Evolutionary conservation across 495 filamentous ascomycete species (phyloP).

Genomic region (Filosporella fistucella): DNA sequence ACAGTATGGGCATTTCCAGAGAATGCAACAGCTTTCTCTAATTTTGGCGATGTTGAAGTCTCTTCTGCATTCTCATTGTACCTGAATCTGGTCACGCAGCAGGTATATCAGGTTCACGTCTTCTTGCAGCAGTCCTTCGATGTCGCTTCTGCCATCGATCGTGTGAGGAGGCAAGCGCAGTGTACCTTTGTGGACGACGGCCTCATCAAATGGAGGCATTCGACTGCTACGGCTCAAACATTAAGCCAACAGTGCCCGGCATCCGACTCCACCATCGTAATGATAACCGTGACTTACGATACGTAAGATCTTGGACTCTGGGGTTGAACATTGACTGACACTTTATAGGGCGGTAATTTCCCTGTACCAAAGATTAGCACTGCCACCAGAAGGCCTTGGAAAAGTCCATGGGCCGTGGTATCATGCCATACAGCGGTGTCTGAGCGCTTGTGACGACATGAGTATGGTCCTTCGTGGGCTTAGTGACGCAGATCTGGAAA

Average conservation of each 20-base stretch:
- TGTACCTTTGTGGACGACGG: no score
- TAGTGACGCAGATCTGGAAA: neutral
- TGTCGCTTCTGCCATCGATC: no score
- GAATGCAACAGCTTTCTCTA: neutral
- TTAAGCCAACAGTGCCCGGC: no score
- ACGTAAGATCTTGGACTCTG: no score
- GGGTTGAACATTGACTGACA: neutral
- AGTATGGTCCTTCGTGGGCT: neutral
- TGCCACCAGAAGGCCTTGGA: neutral
- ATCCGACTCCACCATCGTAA: no score
- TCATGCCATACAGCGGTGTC: neutral
- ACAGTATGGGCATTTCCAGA: neutral
- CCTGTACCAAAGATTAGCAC: neutral
- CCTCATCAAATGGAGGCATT: no score
- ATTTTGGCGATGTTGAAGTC: neutral
- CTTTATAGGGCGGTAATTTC: neutral
- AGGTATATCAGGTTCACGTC: neutral
- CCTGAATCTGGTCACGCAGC: neutral
- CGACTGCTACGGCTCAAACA: no score
- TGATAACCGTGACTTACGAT: no score
- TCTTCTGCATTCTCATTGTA: neutral
- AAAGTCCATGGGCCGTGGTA: neutral
- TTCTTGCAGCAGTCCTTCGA: no score
- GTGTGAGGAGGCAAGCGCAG: no score
- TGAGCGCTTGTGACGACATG: neutral